Conservation (phyloP, 2,329 filamentous ascomycete species). For the Ambrosiella beaveri region DNA sequence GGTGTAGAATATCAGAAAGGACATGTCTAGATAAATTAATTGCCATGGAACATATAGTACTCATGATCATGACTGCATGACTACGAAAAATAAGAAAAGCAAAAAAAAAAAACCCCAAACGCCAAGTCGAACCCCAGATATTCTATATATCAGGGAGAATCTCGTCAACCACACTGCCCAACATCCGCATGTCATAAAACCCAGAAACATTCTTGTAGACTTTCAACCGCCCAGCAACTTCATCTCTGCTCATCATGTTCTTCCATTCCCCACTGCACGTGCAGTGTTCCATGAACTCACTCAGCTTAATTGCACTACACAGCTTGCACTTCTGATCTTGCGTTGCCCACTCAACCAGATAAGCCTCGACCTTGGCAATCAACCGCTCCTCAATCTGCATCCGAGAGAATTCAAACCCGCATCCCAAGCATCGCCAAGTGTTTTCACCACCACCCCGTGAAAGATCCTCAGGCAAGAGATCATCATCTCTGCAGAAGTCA, state of each 20-base stretch:
- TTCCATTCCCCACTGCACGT: constrained; percentile 79
- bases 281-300: constrained; percentile 95
- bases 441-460: constrained; percentile 18
- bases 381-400: constrained; percentile 70
- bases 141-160: constrained; percentile 31
- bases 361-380: constrained; percentile 56
- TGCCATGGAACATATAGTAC: too few species aligned
- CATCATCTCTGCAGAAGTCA: constrained; percentile 80
- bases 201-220: constrained; percentile 60
- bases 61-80: too few species aligned
- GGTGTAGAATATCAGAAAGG: not conserved
- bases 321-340: constrained; percentile 73
- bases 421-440: constrained; percentile 64
- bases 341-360: constrained; percentile 64
- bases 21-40: too few species aligned
- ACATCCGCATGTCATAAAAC: constrained; percentile 68
- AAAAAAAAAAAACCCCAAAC: not conserved
- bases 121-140: not conserved
- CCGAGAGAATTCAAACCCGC: constrained; percentile 58
- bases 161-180: constrained; percentile 55
- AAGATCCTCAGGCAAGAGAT: constrained; percentile 43
- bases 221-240: constrained; percentile 44
- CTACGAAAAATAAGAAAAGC: not conserved
- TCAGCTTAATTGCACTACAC: constrained; percentile 58
- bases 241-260: constrained; percentile 49